Base-by-base conservation (phyloP, 2,329 filamentous ascomycete genomes). In the Pyrenophora tritici-repentis region DNA sequence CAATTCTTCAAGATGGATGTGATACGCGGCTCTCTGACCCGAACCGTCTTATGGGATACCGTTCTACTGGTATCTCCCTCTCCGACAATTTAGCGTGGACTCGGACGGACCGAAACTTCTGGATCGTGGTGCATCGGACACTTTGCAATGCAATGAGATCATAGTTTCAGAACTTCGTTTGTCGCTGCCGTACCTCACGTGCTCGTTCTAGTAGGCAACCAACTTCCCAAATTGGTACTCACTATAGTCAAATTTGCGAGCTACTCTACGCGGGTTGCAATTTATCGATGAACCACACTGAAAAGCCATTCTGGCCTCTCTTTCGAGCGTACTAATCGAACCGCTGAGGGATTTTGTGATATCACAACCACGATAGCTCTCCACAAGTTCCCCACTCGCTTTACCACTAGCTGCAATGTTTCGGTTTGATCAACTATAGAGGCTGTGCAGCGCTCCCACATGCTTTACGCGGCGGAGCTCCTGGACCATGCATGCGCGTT, bases 401-500 rank as follows among this genome's bases (percentile, higher is more conserved):
- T 33, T 9, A 18, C 31, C 18, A 13, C 26, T 42, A 36, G 16
- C 29, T 37, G 29, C 47, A 42, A 14, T 50, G 41, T 14, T 47
- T 20, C 22, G 37, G 13, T 33, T 33, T n/a, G 33, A 32, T 33
- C 24, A 37, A n/a, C 17, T 42, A 46, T 32, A 33, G 33, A 49
- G 38, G 37, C 31, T 37, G 36, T 35, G 39, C 33, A 38, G 39
- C 39, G 22, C 38, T 22, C 48, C 42, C 42, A 47, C 32, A 18
- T 31, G 33, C 18, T 38, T 35, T 29, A 36, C 41, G 32, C 12
- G 20, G 47, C 38, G 37, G 43, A 37, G 17, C 32, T 32, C 14
- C 16, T 52, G 24, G 17, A 41, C 36, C 22, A 47, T 42, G 33
- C 31, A 24, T 39, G 33, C 36, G 44, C 49, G 29, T 47, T 39